phyloP scores from a whole-genome alignment of 306 rosid genomes.

The Cucurbita argyrosperma region DNA sequence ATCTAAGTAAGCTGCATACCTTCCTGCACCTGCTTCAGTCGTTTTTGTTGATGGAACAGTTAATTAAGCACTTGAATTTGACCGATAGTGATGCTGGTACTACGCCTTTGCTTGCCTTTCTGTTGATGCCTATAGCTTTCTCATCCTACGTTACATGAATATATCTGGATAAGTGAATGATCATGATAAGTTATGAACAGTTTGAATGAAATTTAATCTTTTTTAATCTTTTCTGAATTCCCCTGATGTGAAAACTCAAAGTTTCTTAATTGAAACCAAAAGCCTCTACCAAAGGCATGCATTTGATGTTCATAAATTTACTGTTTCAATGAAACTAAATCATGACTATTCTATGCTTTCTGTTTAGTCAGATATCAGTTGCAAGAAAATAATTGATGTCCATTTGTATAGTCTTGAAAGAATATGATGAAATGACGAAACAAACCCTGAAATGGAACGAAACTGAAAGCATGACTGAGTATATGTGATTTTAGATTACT shows the following conservation, averaged over 20 bases:
- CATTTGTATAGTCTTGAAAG: too few species aligned
- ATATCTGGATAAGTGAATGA: not conserved
- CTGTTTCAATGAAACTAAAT: not conserved
- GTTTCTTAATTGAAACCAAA: not conserved
- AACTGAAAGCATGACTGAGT: too few species aligned
- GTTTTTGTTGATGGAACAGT: too few species aligned
- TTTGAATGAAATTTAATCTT: not conserved
- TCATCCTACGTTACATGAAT: not conserved
- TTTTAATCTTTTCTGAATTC: not conserved
- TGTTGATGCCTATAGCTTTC: too few species aligned
- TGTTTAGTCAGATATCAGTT: not conserved
- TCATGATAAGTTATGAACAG: not conserved
- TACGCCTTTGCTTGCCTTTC: too few species aligned
- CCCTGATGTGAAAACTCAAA: not conserved
- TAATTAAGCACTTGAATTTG: too few species aligned
- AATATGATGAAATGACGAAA: too few species aligned
- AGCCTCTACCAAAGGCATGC: not conserved
- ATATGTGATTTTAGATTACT: too few species aligned
- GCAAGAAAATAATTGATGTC: not conserved
- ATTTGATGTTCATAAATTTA: not conserved
- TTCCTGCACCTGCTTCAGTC: too few species aligned
- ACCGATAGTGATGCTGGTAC: too few species aligned
- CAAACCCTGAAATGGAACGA: too few species aligned
- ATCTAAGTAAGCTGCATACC: too few species aligned
- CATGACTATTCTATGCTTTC: not conserved